Base-by-base conservation (phyloP, 2,329 filamentous ascomycete genomes). In the Fusarium sacchari region DNA sequence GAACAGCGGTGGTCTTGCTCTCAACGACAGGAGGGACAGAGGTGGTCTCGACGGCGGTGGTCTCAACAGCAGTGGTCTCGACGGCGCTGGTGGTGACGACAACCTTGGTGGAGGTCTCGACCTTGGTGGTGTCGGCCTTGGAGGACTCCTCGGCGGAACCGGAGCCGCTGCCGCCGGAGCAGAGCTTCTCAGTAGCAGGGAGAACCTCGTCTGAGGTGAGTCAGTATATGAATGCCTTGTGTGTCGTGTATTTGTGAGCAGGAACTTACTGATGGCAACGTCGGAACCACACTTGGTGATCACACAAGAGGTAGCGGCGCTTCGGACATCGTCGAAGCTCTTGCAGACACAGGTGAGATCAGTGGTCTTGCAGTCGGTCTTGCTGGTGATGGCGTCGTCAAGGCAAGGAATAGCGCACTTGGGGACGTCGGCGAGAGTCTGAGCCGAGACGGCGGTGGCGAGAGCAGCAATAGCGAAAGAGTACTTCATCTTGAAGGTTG, bases 321-420 rank as follows among this genome's bases (percentile, higher is more conserved):
- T 59, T 70, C 80, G 79, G 77, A 85, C 67, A 20, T 68, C 59
- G 39, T 71, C 66, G 73, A 84, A 79, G 79, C 79, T 77, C 64
- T 78, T 68, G 76, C 81, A 80, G 75, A 82, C 69, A 66, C 84
- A 85, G 46, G 73, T 57, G 64, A 77, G 75, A 77, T 85, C 83
- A 63, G 75, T 75, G 39, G 55, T 70, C 18, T 67, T 52, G 77
- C 83, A 85, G 50, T 46, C 61, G 67, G 81, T 82, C 69, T 79
- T 68, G 61, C 70, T 68, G 39, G 53, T 58, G 73, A 83, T 76
- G 66, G 81, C 78, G 6, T 76, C 62, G 73, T 78, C 72, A 40
- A 85, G 77, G 78, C 83, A 84, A 43, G 78, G 59, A n/a, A 79
- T 47, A 40, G 83, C 82, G 74, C 84, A 85, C 63, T 67, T 57